Base-by-base conservation (phyloP, 768 basidiomycete genomes). In the Lactifluus pinguis region DNA sequence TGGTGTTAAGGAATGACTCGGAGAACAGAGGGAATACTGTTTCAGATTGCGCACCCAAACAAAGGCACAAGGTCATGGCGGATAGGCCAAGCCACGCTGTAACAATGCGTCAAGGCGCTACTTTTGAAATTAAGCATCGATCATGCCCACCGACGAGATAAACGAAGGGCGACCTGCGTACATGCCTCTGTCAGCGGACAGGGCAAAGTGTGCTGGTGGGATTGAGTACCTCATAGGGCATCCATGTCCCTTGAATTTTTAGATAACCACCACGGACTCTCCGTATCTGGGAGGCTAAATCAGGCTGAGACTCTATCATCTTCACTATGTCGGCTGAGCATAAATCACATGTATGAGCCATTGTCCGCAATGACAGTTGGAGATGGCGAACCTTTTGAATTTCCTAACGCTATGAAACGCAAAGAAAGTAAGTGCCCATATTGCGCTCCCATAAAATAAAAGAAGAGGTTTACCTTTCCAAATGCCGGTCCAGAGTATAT, bases 241-340 rank as follows among this genome's bases (percentile, higher is more conserved):
- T 89, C 92, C 92, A 94, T 21, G 92, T 92, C 36, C 92, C 92
- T 69, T 94, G 92, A 48, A 94, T 92, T 76, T 93, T 92, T 61
- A 94, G 81, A 74, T 90, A 91, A 53, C 90, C 89, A 59, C 89
- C 91, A 49, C 89, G 83, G 36, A 94, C 90, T 61, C 90, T 81
- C 59, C 91, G 85, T 69, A 92, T 84, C 66, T 87, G 83, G 36
- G 84, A 79, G 30, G 89, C 89, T 41, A 94, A 77, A 74, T 92
- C 90, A 55, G 92, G 92, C 67, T 92, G 89, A 3, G 88, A 89
- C 75, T 94, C 92, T 68, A 94, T 83, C 82, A 94, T 92, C 72
- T 89, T 91, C 49, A 93, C 89, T 57, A 94, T 92, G 76, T 94
- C 92, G 68, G 92, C 91, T 92, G 70, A 14, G 21, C 21, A 50